Base-by-base conservation (phyloP, 441 rosid species). In the Corymbia calophylla region DNA sequence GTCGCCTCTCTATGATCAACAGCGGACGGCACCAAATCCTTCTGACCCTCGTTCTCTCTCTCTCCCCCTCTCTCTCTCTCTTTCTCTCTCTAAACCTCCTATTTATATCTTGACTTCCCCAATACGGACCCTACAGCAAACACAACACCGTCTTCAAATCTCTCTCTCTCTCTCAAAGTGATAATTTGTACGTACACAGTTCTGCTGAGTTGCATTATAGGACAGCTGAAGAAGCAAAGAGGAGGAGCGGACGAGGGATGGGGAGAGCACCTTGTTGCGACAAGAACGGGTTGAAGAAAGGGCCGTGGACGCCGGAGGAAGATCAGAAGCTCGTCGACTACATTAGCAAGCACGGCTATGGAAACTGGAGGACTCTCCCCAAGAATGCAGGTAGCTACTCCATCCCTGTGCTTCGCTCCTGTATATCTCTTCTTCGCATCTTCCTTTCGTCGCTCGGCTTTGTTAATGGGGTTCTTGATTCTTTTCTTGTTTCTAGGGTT, bases 1-100 rank as follows among this genome's bases (percentile, higher is more conserved):
- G 99, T 97, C 44, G 94, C 93, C 93, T 88, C 93, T 88, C 60
- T 51, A 85, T 54, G 84, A 91, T 89, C 81, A 91, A 88, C 91
- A 64, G 93, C 88, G 99, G 98, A 94, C 97, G 98, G 99, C 94
- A 96, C 99, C 99, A 94, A 95, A 96, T 94, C 94, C 88, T 82
- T 92, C 94, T 95, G 96, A 94, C 96, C 93, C 39, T 64, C 70
- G 14, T 35, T 1, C 70, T 15, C 70, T 1, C 73, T 39, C 48
- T 3, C 55, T 92, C 70, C 18, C 73, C 18, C 51, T n/a, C n/a
- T n/a, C 88, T 87, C 88, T 87, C 81, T 68, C 47, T 70, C 73
- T 66, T 49, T 88, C 90, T 12, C 56, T 51, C 3, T 23, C 70
- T 9, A 35, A 6, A 13, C 82, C 48, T 53, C 88, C 91, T 96